Base-by-base conservation (phyloP, 192 early-diverging fungal genomes). In the Linderina pennispora region DNA sequence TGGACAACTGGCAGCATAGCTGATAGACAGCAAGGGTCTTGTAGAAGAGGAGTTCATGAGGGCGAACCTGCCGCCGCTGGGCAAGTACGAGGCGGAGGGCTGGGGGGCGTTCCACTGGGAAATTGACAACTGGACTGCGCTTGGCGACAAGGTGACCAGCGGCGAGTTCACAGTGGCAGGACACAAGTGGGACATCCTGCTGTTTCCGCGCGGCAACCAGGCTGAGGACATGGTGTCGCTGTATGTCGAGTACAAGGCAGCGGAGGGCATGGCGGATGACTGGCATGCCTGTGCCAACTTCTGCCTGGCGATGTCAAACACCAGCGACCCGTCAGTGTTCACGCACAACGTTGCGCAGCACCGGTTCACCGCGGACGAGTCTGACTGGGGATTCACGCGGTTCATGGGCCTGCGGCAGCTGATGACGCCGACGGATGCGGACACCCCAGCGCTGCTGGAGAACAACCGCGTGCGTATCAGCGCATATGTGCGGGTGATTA, bases 371-470 rank as follows among this genome's bases (percentile, higher is more conserved):
- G 66, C 78, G 8, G 77, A 84, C 3, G 91, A 92, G 50, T 58
- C 80, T 1, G 96, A 99, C 63, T 99, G 96, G 96, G 96, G 96
- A 0, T 99, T 97, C 61, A 91, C 87, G 24, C 77, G 76, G 15
- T 85, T 92, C 48, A 40, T 75, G 19, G 75, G 83, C 18, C 39
- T 82, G 9, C 65, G 76, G 46, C 55, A 45, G 39, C 88, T 34
- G 50, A 47, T 36, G 39, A 46, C 58, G 3, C 40, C 62, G 8
- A 53, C 36, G 22, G 75, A 74, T 18, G 59, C 62, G 2, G 53
- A 50, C 25, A 45, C 58, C 14, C 66, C 70, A 2, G 62, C 92
- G 6, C 64, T 90, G 15, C 40, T 91, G 9, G 86, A 91, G 48
- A 57, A 86, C 37, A 80, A 88, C 23, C 48, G 62, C 2, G 72